These are phyloP conservation scores for Wallacemonas sp. DNA, from an alignment of 208 protist genomes.

Conservation along the genomic window DNA sequence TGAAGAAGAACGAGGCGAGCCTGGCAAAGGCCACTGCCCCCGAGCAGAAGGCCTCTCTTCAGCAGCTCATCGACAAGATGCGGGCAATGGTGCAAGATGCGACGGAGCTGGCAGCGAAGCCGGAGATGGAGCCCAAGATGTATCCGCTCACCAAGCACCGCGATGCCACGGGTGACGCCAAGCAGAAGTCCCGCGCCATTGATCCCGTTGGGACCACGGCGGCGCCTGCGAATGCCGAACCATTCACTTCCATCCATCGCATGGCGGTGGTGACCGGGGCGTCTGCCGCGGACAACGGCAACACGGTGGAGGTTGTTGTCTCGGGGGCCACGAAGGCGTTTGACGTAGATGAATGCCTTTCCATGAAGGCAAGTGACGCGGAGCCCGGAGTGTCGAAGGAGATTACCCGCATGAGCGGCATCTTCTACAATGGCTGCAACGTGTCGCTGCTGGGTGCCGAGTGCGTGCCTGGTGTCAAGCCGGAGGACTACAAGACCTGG, in stretches of 20 bases:
- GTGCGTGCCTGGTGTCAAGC: slow-evolving; percentile 21
- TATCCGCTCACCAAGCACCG: slow-evolving; percentile 28
- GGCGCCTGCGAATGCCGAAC: not conserved
- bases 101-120: slow-evolving; percentile 37
- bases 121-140: slow-evolving; percentile 33
- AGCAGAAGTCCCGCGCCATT: slow-evolving; percentile 6
- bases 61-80: slow-evolving; percentile 37
- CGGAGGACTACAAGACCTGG: slow-evolving; percentile 49
- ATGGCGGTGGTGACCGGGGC: slow-evolving; percentile 42
- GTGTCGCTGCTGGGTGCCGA: slow-evolving; percentile 50
- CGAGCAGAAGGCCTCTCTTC: slow-evolving; percentile 23
- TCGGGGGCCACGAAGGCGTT: slow-evolving; percentile 40
- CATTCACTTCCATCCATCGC: slow-evolving; percentile 52
- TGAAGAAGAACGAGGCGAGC: slow-evolving; percentile 25
- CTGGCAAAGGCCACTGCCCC: slow-evolving; percentile 19
- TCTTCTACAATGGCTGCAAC: slow-evolving; percentile 44
- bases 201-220: not conserved
- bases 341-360: slow-evolving; percentile 59
- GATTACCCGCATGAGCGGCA: slow-evolving; percentile 31
- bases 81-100: slow-evolving; percentile 38
- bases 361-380: slow-evolving; percentile 7
- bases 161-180: slow-evolving; percentile 13
- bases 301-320: slow-evolving; percentile 40
- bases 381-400: slow-evolving; percentile 31
- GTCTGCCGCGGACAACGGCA: slow-evolving; percentile 17